phyloP scores from a whole-genome alignment of 2,329 filamentous ascomycete species.

The Chrysosporium keratinophilum region DNA sequence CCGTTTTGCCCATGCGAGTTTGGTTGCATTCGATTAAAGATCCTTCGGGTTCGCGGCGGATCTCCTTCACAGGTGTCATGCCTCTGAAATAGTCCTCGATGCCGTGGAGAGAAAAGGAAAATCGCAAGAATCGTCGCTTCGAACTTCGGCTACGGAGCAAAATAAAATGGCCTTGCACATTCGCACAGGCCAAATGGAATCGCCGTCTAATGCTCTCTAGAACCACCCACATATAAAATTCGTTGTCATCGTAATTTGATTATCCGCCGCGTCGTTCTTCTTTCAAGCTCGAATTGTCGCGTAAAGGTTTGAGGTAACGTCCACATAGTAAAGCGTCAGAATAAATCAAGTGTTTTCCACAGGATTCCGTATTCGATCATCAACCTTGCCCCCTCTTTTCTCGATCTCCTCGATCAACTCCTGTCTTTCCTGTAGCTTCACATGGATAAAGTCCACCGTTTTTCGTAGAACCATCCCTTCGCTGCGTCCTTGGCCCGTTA shows the following conservation, averaged over 20 bases:
- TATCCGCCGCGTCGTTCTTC: too few species aligned
- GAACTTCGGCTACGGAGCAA: neutral
- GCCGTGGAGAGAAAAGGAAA: neutral
- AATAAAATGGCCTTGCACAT: too few species aligned
- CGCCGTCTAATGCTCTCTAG: too few species aligned
- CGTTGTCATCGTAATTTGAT: too few species aligned
- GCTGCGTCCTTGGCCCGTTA: conserved; percentile 72
- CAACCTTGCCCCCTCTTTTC: conserved; percentile 47
- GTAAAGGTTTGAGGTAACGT: neutral
- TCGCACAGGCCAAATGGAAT: too few species aligned
- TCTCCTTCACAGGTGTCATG: too few species aligned
- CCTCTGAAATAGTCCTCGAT: neutral
- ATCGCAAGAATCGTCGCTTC: neutral
- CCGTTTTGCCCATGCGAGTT: too few species aligned
- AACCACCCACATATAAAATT: too few species aligned
- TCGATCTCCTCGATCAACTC: conserved; percentile 51
- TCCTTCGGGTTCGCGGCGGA: too few species aligned
- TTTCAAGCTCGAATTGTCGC: too few species aligned
- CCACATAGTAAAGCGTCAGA: neutral
- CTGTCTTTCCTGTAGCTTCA: conserved; percentile 50
- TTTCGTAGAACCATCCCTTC: conserved; percentile 72
- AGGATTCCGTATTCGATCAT: conserved; percentile 27
- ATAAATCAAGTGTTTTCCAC: conserved; percentile 11
- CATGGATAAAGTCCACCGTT: conserved; percentile 55
- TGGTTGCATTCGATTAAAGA: too few species aligned